Base-by-base conservation (phyloP, 257 asterid genomes). In the Gentiana macrophylla region DNA sequence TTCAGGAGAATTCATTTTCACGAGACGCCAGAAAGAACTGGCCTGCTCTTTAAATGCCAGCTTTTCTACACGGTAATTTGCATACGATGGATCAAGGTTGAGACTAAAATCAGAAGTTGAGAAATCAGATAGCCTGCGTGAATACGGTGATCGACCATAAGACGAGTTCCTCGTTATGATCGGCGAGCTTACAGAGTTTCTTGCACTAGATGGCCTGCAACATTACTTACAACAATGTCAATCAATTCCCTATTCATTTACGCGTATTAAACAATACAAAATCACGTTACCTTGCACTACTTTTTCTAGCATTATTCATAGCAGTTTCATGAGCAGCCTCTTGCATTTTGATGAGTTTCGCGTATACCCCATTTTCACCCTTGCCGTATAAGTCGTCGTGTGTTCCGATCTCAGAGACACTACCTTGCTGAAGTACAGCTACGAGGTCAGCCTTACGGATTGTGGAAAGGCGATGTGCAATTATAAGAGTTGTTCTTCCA, bases 251-350 rank as follows among this genome's bases (percentile, higher is more conserved):
- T 32, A 33, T 1, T 24, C 15, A 62, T 59, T 50, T 37, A 36
- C 37, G 35, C 11, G 33, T 11, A 8, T 47, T 13, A 37, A 12
- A 3, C 49, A 38, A 32, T n/a, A 13, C 32, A 32, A 44, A 38
- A 12, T 12, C 35, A 52, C 49, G 49, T 8, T 13, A 80, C 94
- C 97, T 88, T 24, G 97, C 97, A 53, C 97, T 89, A 48, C 95
- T 89, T 75, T 80, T 83, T 70, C 97, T 73, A 34, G 95, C 84
- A 61, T 68, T 89, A 66, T 41, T 83, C 51, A 79, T 60, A 15
- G 94, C 82, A 4, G 88, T 81, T 77, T 85, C 97, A 64, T 85
- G 94, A 54, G 95, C 95, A 0, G 94, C 83, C 79, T 89, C 97
- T 70, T 89, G 97, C 94, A 89, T 79, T 70, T 60, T 69, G 70